These are phyloP conservation scores for Rhodotorula sp. DNA, from an alignment of 1,284 basidiomycete species.

Conservation along the genomic window DNA sequence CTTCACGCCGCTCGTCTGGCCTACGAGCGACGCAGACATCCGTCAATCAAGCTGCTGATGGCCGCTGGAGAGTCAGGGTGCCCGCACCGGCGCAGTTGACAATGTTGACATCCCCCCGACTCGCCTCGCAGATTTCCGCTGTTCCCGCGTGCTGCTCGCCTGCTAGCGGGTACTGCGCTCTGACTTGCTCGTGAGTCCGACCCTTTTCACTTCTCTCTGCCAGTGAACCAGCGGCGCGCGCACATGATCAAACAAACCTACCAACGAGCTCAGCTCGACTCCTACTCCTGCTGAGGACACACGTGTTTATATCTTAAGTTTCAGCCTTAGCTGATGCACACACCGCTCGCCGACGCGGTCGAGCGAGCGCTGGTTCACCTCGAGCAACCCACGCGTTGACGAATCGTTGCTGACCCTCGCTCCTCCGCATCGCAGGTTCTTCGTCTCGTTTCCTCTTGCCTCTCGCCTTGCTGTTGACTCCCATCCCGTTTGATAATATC, in stretches of 20 bases:
- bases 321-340: slow-evolving; percentile 38
- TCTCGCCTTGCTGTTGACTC: too few species aligned
- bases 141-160: not conserved
- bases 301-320: slow-evolving; percentile 15
- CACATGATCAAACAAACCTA: slow-evolving; percentile 5
- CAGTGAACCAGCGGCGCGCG: not conserved
- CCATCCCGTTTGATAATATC: too few species aligned
- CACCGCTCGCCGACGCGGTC: too few species aligned
- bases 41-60: slow-evolving; percentile 1
- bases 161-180: not conserved
- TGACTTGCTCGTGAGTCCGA: not conserved
- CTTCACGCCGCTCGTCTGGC: not conserved
- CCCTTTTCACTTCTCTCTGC: not conserved
- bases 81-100: not conserved
- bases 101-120: not conserved
- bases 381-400: not conserved
- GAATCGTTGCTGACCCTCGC: not conserved
- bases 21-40: slow-evolving; percentile 5
- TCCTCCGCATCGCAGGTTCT: too few species aligned
- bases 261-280: slow-evolving; percentile 9
- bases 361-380: not conserved
- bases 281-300: slow-evolving; percentile 18
- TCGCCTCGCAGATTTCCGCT: not conserved
- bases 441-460: not conserved
- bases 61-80: not conserved